These are phyloP conservation scores for Solanum habrochaites DNA, from an alignment of 257 asterid species.

Conservation along the genomic window DNA sequence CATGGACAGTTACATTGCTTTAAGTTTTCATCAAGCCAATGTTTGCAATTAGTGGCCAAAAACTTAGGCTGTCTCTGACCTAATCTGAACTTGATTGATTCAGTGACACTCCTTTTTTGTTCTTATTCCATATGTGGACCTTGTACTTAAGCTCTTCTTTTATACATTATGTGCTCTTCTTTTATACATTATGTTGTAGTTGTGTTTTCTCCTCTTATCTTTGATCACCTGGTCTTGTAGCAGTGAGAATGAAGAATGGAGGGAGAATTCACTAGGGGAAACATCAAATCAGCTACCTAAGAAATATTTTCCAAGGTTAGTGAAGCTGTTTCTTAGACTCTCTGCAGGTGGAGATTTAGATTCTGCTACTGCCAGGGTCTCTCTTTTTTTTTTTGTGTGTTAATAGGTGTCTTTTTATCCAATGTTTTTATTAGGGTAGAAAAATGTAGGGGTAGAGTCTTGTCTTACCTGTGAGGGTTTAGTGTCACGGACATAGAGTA, in stretches of 20 bases:
- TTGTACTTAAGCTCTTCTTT: neutral
- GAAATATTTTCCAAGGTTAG: slow-evolving; percentile 6
- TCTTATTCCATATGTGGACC: neutral
- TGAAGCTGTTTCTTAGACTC: neutral
- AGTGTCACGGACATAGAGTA: no score
- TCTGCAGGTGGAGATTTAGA: neutral
- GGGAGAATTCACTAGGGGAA: neutral
- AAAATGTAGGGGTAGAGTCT: neutral
- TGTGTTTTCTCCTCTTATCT: neutral
- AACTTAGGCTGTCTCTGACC: neutral
- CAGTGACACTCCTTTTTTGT: neutral
- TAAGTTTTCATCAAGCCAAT: neutral
- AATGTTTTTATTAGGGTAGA: neutral
- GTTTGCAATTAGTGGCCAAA: neutral
- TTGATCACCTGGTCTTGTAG: neutral
- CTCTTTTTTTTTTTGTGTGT: neutral
- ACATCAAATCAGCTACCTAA: neutral
- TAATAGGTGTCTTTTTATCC: neutral
- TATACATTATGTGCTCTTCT: neutral
- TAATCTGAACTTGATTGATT: neutral
- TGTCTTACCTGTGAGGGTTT: neutral
- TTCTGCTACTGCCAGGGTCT: neutral
- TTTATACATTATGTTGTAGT: neutral
- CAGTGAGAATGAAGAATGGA: neutral
- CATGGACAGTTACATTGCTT: neutral